Evolutionary conservation across 306 rosid genomes (phyloP).

Genomic region (Glycyrrhiza uralensis): DNA sequence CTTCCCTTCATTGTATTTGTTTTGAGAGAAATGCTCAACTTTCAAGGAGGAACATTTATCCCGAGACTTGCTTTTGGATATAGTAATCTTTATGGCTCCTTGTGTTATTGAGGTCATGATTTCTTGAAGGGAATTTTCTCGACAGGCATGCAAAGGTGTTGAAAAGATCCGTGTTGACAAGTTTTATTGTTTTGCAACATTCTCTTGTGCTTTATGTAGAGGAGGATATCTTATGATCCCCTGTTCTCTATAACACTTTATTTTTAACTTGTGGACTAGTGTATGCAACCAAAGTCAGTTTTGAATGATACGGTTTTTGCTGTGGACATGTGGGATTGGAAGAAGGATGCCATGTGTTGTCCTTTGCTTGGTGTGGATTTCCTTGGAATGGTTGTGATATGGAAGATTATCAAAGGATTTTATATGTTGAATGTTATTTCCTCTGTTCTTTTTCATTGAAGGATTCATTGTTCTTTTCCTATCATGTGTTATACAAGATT

Average conservation of each 20-base stretch:
- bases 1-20: background rate
- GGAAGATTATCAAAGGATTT: constrained; percentile 5
- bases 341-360: background rate
- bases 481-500: background rate
- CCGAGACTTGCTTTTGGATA: background rate
- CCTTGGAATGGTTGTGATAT: background rate
- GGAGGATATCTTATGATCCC: background rate
- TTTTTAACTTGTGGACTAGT: background rate
- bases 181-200: background rate
- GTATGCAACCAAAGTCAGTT: background rate
- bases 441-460: background rate
- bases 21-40: background rate
- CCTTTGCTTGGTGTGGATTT: background rate
- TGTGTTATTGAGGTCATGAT: background rate
- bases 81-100: background rate
- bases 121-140: background rate
- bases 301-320: background rate
- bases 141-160: background rate
- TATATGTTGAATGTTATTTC: constrained; percentile 3
- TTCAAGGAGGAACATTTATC: background rate
- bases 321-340: background rate
- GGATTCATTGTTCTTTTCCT: background rate
- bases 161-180: background rate
- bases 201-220: background rate
- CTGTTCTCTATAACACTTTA: background rate